A percentile compares a stretch with the other conserved stretches of the same genome.
phyloP scores from a whole-genome alignment of 2,329 filamentous ascomycete genomes.

The Tolypocladium capitatum region DNA sequence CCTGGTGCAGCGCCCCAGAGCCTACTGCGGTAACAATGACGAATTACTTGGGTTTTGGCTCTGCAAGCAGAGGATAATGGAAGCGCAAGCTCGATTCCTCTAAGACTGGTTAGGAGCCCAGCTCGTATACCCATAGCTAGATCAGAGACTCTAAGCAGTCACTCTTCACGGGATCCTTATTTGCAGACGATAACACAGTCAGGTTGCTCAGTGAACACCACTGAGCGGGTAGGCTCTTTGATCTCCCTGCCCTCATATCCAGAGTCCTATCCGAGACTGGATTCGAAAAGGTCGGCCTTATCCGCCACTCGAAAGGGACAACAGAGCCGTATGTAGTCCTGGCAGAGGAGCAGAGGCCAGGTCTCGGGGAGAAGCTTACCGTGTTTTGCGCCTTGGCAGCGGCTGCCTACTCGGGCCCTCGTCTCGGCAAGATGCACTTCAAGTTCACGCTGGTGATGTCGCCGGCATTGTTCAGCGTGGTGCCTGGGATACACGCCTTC shows the following conservation, averaged over 20 bases:
- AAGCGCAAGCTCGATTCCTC: too few relatives aligned
- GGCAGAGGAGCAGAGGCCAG: conserved; percentile 79
- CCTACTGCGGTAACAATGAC: conserved; percentile 84
- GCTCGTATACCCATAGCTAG: too few relatives aligned
- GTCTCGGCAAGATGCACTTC: conserved; percentile 81
- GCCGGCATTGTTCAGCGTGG: conserved; percentile 59
- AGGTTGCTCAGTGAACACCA: too few relatives aligned
- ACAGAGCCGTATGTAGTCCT: conserved; percentile 79
- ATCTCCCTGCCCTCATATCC: conserved; percentile 68
- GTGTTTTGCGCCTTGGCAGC: conserved; percentile 88
- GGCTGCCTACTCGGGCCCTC: conserved; percentile 74
- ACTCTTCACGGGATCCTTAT: too few relatives aligned
- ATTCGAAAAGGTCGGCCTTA: conserved; percentile 68
- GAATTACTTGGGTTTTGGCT: conserved; percentile 84
- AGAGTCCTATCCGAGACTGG: conserved; percentile 71
- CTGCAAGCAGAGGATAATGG: too few relatives aligned
- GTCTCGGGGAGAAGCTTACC: conserved; percentile 67
- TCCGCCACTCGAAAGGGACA: conserved; percentile 85
- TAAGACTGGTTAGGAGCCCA: too few relatives aligned
- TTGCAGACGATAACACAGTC: too few relatives aligned
- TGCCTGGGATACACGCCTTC: conserved; percentile 88
- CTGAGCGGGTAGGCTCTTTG: too few relatives aligned
- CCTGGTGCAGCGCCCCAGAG: conserved; percentile 73
- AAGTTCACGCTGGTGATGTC: conserved; percentile 79
- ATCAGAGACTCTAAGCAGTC: too few relatives aligned